A percentile compares a stretch with the other conserved stretches of the same genome.
Evolutionary conservation across 2,329 filamentous ascomycete genomes (phyloP).

Genomic region (Tolypocladium capitatum): DNA sequence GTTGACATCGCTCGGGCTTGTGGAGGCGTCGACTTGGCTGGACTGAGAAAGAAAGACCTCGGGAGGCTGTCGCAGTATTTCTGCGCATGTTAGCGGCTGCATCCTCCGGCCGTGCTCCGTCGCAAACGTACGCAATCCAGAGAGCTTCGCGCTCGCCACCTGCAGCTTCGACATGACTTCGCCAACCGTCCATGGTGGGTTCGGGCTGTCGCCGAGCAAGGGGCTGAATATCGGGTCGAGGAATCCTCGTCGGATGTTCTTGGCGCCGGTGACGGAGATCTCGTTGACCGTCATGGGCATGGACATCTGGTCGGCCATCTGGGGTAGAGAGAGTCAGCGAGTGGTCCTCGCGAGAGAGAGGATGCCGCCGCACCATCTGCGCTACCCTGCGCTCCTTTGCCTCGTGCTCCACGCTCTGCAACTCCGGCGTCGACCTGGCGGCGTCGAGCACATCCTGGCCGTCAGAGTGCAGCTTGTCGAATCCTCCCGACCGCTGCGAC

Average conservation of each 20-base stretch:
- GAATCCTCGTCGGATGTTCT: conserved; percentile 72
- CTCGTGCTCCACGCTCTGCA: conserved; percentile 23
- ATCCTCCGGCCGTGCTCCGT: conserved; percentile 5
- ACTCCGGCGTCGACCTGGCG: conserved; percentile 22
- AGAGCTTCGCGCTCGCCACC: conserved; percentile 58
- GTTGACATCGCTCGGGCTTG: conserved; percentile 66
- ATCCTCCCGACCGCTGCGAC: conserved; percentile 17
- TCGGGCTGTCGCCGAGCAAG: conserved; percentile 54
- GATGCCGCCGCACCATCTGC: conserved; percentile 17
- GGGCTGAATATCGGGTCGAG: conserved; percentile 71
- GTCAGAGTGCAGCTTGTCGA: conserved; percentile 27
- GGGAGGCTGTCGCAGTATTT: conserved; percentile 77
- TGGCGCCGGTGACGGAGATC: conserved; percentile 69
- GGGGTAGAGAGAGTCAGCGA: conserved; percentile 7
- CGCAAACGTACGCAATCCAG: conserved; percentile 56
- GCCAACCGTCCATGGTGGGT: conserved; percentile 60
- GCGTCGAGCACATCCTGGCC: conserved; percentile 23
- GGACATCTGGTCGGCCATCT: conserved; percentile 58
- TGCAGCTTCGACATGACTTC: conserved; percentile 66
- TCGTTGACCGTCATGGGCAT: conserved; percentile 81
- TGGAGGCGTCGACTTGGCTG: conserved; percentile 51
- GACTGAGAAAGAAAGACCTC: conserved; percentile 72
- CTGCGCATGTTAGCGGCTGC: conserved; percentile 29
- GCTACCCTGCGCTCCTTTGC: conserved; percentile 25
- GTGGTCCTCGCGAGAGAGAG: background rate